Conservation (phyloP, 805 yeast species). For the Kuraishia borneana region DNA sequence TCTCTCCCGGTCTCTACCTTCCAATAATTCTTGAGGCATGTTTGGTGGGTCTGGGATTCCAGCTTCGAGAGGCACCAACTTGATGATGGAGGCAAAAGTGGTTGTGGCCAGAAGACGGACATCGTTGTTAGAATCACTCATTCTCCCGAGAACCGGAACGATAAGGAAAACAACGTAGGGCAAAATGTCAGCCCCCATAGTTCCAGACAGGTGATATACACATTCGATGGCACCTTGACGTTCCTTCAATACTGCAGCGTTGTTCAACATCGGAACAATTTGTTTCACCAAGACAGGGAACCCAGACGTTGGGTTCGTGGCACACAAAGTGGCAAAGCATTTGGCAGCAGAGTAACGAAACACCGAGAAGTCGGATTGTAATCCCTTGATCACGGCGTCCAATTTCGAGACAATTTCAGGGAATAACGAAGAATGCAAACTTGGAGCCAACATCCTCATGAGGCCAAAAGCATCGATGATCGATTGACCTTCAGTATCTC, state of each 20-base stretch:
- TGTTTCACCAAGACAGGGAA: constrained; percentile 72
- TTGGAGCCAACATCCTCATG: constrained; percentile 60
- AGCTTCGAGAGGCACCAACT: constrained; percentile 91
- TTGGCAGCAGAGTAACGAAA: constrained; percentile 85
- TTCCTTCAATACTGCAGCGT: constrained; percentile 55
- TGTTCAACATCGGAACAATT: constrained; percentile 70
- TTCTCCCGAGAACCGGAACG: constrained; percentile 93
- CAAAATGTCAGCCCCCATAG: constrained; percentile 81
- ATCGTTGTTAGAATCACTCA: constrained; percentile 90
- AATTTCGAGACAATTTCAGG: constrained; percentile 39
- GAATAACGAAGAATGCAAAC: constrained; percentile 37
- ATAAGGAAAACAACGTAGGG: constrained; percentile 93
- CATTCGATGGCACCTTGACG: constrained; percentile 95
- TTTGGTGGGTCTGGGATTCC: constrained; percentile 95
- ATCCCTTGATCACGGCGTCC: constrained; percentile 36
- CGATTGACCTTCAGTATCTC: constrained; percentile 53
- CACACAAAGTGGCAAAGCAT: constrained; percentile 73
- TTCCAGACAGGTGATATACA: constrained; percentile 69
- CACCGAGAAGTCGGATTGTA: constrained; percentile 68
- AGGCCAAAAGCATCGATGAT: constrained; percentile 83
- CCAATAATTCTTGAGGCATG: constrained; percentile 72
- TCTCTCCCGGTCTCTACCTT: constrained; percentile 87
- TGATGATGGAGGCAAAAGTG: constrained; percentile 91
- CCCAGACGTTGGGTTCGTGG: constrained; percentile 53
- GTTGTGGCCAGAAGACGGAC: constrained; percentile 89